phyloP scores from a whole-genome alignment of 192 early-diverging fungal species.

The Glomus cerebriforme region DNA sequence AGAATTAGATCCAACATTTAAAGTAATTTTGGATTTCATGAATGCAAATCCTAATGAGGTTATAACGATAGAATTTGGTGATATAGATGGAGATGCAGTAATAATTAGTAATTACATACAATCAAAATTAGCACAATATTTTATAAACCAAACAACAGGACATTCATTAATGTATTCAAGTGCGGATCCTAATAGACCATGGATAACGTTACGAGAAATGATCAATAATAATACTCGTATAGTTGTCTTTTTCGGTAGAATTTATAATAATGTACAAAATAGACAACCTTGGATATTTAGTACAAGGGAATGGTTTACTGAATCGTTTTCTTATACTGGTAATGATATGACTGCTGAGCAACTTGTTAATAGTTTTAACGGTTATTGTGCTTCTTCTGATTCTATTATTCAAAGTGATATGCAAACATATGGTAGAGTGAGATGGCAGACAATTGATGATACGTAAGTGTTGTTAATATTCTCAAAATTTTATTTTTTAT shows the following conservation, averaged over 20 bases:
- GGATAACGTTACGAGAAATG: constrained; percentile 43
- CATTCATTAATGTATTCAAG: constrained; percentile 32
- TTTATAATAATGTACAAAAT: constrained; percentile 32
- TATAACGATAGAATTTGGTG: constrained; percentile 42
- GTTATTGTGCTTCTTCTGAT: constrained; percentile 24
- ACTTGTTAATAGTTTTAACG: constrained; percentile 36
- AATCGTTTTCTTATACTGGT: constrained; percentile 36
- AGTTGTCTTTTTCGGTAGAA: constrained; percentile 38
- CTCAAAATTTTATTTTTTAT: no score
- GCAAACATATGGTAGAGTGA: constrained; percentile 25
- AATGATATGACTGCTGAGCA: constrained; percentile 20
- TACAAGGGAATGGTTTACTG: constrained; percentile 36
- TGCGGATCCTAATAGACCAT: neutral
- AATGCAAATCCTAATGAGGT: constrained; percentile 44
- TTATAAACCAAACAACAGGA: constrained; percentile 29
- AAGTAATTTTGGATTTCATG: constrained; percentile 37
- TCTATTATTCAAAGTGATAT: constrained; percentile 18
- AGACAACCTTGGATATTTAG: constrained; percentile 40
- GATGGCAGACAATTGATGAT: constrained; percentile 46
- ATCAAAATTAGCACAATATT: constrained; percentile 37
- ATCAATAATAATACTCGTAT: constrained; percentile 41
- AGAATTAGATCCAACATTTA: constrained; percentile 35
- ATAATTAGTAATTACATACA: constrained; percentile 25
- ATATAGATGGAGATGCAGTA: constrained; percentile 33
- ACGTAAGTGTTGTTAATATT: constrained; percentile 36